phyloP scores from a whole-genome alignment of 1,284 basidiomycete genomes.

The Salmacisia buchloeana region DNA sequence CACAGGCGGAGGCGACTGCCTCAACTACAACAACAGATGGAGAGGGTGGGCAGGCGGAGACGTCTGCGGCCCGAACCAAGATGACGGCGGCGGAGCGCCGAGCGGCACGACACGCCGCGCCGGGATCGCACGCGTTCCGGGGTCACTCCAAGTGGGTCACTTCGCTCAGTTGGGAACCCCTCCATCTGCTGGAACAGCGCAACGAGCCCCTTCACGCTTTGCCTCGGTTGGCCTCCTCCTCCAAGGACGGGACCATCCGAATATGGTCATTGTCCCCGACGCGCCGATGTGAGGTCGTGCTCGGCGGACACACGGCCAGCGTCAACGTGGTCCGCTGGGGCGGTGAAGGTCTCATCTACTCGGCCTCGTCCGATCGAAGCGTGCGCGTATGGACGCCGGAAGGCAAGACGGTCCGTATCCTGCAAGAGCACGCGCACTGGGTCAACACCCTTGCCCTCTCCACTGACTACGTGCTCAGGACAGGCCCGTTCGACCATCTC shows the following conservation, averaged over 20 bases:
- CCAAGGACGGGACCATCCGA: constrained; percentile 90
- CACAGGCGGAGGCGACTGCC: not conserved
- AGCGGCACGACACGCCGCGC: constrained; percentile 39
- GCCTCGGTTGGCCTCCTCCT: constrained; percentile 78
- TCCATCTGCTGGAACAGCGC: constrained; percentile 58
- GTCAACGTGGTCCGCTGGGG: constrained; percentile 97
- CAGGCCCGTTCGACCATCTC: constrained; percentile 88
- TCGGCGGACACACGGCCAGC: constrained; percentile 87
- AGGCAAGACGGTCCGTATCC: constrained; percentile 60
- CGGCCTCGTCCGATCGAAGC: constrained; percentile 86
- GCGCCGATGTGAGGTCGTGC: constrained; percentile 71
- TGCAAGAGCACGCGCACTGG: constrained; percentile 97
- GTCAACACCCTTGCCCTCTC: constrained; percentile 93
- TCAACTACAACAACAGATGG: constrained; percentile 7
- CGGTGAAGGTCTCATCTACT: constrained; percentile 62
- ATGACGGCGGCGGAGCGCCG: constrained; percentile 38
- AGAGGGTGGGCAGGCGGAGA: too few species aligned
- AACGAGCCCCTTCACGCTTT: not conserved
- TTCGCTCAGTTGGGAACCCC: constrained; percentile 91
- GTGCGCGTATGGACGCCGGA: constrained; percentile 89
- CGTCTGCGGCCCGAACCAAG: constrained; percentile 16
- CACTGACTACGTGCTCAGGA: constrained; percentile 88
- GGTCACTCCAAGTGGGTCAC: constrained; percentile 97
- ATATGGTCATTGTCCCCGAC: constrained; percentile 74
- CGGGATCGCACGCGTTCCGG: constrained; percentile 52